Base-by-base conservation (phyloP, 2,329 filamentous ascomycete species). In the Cadophora sp. region DNA sequence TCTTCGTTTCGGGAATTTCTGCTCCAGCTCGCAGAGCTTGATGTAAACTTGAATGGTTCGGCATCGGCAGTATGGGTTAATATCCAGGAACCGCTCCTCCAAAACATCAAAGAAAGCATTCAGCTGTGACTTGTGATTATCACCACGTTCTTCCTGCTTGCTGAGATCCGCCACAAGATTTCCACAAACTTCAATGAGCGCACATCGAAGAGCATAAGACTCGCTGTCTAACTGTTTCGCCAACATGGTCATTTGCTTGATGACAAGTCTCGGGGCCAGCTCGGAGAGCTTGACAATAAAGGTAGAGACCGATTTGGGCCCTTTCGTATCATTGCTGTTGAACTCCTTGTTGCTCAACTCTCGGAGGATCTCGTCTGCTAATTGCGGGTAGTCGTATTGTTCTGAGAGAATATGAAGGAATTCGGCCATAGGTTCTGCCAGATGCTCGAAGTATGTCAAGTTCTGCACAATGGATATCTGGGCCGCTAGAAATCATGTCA, bases 361-460 rank as follows among this genome's bases (percentile, higher is more conserved):
- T 74, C 93, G 90, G 66, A 99, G 80, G 36, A 98, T 92, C 77
- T 99, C 96, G 77, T 97, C 96, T 4, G 94, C 91, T 9, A 99
- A 85, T 76, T 99, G 96, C 18, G 94, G 92, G 77, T 98, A 97
- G 80, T 99, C 96, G 81, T 98, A 99, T 81, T 97, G 95, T 78
- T 98, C 94, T 0, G 94, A 91, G 30, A 99, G 84, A 75, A 98
- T 99, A 74, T 98, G 93, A 4, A 99, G 83, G 74, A 99, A 97
- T 78, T 99, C 96, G 39, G 96, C 96, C 96, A 99, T 99, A 1
- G 96, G 96, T 76, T 99, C 96, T 0, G 96, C 95, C n/a, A 99
- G 82, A 79, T 99, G 96, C 80, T 99, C 96, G 75, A 98, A 99
- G 78, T 99, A 99, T 5, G 96, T 97, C 72, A 99, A 82, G 77